Evolutionary conservation across 345 rosid genomes (phyloP), one percentile per base, ranked within the genome.

Genomic region (Populus alba): DNA sequence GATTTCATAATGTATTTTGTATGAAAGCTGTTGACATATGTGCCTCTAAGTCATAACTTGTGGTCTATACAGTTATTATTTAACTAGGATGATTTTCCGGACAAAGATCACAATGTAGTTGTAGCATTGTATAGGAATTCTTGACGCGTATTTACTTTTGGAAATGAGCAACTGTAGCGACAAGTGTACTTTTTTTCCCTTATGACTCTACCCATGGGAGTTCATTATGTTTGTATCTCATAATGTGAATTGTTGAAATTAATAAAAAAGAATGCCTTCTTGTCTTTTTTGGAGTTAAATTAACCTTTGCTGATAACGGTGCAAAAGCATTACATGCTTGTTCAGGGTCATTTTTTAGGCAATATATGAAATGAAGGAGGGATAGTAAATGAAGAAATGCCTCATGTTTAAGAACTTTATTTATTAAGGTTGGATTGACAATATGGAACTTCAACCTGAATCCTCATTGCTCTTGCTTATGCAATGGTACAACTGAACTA

Each of bases 91-190:
- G 33, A 68, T 57, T 53, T 33, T 22, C 33, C 72, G 69, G 62
- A 70, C 79, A 57, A 61, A 55, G 76, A 76, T 66, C 49, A 65
- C 71, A 70, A 16, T 72, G 76, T 73, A 68, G 63, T 47, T n/a
- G 41, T 67, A 73, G 67, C 41, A 18, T 61, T 85, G 87, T 85
- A 85, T 74, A 79, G 87, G 23, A 66, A 68, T 78, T 63, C 39
- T 63, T 65, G 71, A 70, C 66, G 41, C 38, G 41, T 57, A n/a
- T 16, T 67, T 68, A 59, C 53, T 27, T 41, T 74, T 67, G 47
- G 41, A 47, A 68, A 70, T 83, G 20, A 70, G 69, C 70, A 81
- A 61, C 7, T 73, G 33, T 73, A 17, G 53, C 75, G 23, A 43
- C 23, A 72, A 68, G 67, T 15, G 45, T 15, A 68, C n/a, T 73